Evolutionary conservation across 495 filamentous ascomycete species (phyloP), one percentile per base, ranked within the genome.

Genomic region (Aspergillus avenaceus): DNA sequence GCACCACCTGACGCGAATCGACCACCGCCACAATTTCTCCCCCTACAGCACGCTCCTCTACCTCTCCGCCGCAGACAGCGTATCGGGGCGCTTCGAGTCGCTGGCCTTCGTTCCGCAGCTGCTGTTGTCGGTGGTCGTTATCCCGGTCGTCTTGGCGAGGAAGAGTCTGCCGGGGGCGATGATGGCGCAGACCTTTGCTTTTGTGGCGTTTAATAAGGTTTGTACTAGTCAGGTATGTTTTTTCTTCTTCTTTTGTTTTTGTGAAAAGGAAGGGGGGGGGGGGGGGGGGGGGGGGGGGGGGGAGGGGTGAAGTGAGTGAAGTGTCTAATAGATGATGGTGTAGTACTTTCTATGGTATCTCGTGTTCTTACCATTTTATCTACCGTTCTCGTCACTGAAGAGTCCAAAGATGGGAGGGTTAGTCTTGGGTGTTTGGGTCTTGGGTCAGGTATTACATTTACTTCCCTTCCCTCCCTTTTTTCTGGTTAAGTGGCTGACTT

Each of bases 291-390:
- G n/a, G n/a, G n/a, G n/a, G n/a, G n/a, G n/a, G n/a, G n/a, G n/a
- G n/a, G n/a, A 29, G 42, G 25, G 32, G 14, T 16, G 9, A 34
- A 21, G 27, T 11, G 1, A 24, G 13, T 18, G 12, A 9, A 45
- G 28, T 46, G 16, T 18, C 5, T 8, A 19, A 21, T 59, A 56
- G 36, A 56, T 22, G 8, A 14, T 37, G 19, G 4, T 48, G 7
- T 55, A 96, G 91, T 98, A 98, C 62, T 97, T 97, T 64, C 80
- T 98, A 49, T 98, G 93, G 93, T 97, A 98, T 66, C 82, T 95
- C 55, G 80, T 96, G 49, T 84, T 98, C 50, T 78, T 97, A 13
- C 92, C 93, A 0, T 84, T 97, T 36, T 95, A 97, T 63, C 82
- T 98, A 0, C 90, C 93, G 0, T 69, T 65, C 5, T 95, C 90